These are phyloP conservation scores for Paracamarosporium sp. DNA, from an alignment of 2,329 filamentous ascomycete genomes.

Conservation along the genomic window DNA sequence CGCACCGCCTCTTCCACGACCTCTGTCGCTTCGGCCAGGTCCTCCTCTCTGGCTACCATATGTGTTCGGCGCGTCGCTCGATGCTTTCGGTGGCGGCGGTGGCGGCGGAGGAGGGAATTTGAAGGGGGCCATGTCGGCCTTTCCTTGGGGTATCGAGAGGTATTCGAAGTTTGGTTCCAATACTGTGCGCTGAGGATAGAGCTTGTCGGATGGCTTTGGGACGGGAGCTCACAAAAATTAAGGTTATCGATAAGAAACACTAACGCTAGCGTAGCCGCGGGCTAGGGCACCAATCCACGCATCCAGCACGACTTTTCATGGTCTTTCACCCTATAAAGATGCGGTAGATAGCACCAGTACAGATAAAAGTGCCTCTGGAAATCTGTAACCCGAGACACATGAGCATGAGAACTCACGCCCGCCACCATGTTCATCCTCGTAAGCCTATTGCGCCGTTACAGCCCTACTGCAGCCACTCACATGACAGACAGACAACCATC, in stretches of 20 bases:
- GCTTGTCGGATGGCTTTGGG: too few relatives aligned
- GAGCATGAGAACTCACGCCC: constrained; percentile 34
- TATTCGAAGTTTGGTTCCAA: background rate
- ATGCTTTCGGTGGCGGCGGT: constrained; percentile 45
- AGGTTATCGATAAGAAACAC: constrained; percentile 18
- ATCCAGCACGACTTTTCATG: constrained; percentile 9
- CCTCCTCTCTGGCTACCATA: constrained; percentile 40
- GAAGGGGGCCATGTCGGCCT: constrained; percentile 42
- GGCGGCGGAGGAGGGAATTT: constrained; percentile 59
- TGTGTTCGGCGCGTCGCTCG: constrained; percentile 31
- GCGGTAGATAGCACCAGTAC: constrained; percentile 26
- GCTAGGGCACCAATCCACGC: constrained; percentile 5
- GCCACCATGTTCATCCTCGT: constrained; percentile 49
- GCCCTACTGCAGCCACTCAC: constrained; percentile 9
- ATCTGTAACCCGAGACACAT: background rate
- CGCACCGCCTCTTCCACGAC: constrained; percentile 33
- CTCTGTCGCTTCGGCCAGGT: constrained; percentile 33
- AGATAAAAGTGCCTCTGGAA: constrained; percentile 1
- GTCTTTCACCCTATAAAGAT: constrained; percentile 7
- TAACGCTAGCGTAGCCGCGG: constrained; percentile 9
- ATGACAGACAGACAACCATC: constrained; percentile 75
- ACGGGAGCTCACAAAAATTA: constrained; percentile 10
- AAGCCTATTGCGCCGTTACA: constrained; percentile 18
- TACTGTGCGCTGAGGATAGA: too few relatives aligned
- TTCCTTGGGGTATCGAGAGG: background rate